Evolutionary conservation across 768 basidiomycete species (phyloP).

Genomic region (Boletus pseudo-olivaceus): DNA sequence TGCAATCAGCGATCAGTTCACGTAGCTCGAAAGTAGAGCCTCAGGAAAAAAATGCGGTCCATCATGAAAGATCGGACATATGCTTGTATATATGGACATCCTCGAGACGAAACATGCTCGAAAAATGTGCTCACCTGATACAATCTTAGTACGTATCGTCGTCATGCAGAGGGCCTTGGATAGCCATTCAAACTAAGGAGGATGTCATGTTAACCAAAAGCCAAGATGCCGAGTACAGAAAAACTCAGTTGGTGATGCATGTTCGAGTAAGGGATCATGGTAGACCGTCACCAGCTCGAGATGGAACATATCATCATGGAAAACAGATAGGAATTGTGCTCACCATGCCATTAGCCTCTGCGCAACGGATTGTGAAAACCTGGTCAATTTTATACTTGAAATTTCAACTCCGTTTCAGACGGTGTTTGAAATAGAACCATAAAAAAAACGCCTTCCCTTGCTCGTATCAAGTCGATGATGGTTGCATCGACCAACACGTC

Average conservation of each 20-base stretch:
- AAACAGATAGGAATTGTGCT: conserved; percentile 25
- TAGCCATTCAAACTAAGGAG: background rate
- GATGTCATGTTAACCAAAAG: conserved; percentile 1
- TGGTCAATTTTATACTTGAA: background rate
- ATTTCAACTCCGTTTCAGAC: conserved; percentile 21
- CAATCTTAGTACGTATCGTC: background rate
- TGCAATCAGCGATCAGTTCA: conserved; percentile 8
- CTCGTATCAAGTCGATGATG: background rate
- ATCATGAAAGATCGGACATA: conserved; percentile 66
- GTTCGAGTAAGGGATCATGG: conserved; percentile 73
- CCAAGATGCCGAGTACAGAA: conserved; percentile 20
- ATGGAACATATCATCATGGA: conserved; percentile 70
- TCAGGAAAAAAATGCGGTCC: conserved; percentile 55
- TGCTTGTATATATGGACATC: conserved; percentile 68
- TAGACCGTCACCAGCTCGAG: conserved; percentile 66
- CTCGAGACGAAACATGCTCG: conserved; percentile 21
- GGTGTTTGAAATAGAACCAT: conserved; percentile 27
- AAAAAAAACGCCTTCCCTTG: background rate
- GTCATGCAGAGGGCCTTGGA: background rate
- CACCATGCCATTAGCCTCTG: conserved; percentile 23
- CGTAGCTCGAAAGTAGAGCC: conserved; percentile 12
- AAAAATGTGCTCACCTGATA: conserved; percentile 8
- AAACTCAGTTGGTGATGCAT: conserved; percentile 63
- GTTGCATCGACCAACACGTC: background rate
- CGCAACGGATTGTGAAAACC: background rate